Evolutionary conservation across 2,329 filamentous ascomycete genomes (phyloP).

Genomic region (Orbilia javanica): DNA sequence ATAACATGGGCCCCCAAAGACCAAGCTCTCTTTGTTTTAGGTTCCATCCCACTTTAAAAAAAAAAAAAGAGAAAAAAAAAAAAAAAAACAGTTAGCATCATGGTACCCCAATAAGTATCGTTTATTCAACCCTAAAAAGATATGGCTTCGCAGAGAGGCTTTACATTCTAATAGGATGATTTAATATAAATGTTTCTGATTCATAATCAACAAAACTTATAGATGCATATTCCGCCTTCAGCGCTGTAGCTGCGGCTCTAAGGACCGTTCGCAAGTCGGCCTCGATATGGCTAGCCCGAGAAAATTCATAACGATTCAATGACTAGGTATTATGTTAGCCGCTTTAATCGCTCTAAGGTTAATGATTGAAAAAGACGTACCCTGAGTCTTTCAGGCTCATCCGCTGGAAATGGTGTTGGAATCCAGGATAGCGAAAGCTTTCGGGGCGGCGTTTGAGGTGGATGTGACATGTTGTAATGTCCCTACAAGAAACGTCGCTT

Average conservation of each 20-base stretch:
- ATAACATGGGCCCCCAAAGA: slow-evolving; percentile 65
- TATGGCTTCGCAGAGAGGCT: not conserved
- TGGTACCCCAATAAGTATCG: not conserved
- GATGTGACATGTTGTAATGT: slow-evolving; percentile 63
- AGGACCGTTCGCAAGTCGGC: slow-evolving; percentile 48
- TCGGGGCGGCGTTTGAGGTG: slow-evolving; percentile 63
- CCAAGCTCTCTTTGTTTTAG: slow-evolving; percentile 61
- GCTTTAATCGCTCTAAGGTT: not conserved
- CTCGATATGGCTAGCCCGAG: slow-evolving; percentile 39
- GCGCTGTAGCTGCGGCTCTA: slow-evolving; percentile 32
- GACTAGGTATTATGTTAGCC: slow-evolving; percentile 16
- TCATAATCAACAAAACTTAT: slow-evolving; percentile 64
- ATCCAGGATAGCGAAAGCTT: slow-evolving; percentile 60
- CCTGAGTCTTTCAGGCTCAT: slow-evolving; percentile 33
- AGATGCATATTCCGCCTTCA: slow-evolving; percentile 60
- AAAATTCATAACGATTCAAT: slow-evolving; percentile 32
- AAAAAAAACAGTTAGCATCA: slow-evolving; percentile 5
- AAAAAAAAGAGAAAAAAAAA: no score
- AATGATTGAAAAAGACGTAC: not conserved
- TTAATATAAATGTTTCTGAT: slow-evolving; percentile 62
- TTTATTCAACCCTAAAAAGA: not conserved
- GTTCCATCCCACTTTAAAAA: slow-evolving; percentile 56
- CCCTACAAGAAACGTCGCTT: slow-evolving; percentile 60
- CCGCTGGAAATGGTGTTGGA: slow-evolving; percentile 41
- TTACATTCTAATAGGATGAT: slow-evolving; percentile 56